Percentiles rank a stretch among this genome's conserved stretches.
These are phyloP conservation scores for Diaporthe australafricana DNA, from an alignment of 2,329 filamentous ascomycete species.

Conservation along the genomic window DNA sequence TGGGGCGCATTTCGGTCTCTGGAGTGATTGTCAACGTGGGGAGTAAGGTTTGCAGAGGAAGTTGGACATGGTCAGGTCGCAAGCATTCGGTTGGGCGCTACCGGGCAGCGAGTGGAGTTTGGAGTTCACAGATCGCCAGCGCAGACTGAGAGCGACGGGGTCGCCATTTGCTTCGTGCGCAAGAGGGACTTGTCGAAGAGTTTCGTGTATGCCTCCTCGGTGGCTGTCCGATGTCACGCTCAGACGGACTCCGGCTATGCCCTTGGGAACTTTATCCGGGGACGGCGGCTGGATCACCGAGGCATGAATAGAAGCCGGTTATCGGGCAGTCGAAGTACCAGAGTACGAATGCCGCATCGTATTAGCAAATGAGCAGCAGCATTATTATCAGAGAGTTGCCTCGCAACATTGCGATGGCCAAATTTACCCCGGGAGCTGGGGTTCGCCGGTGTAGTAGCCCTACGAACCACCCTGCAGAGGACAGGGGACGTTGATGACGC, in stretches of 20 bases:
- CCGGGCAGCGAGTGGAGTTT: slow-evolving; percentile 36
- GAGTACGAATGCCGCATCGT: background rate
- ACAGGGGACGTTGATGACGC: background rate
- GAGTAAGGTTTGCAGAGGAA: slow-evolving; percentile 33
- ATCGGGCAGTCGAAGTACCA: background rate
- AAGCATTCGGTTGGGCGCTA: slow-evolving; percentile 33
- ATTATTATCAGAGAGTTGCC: background rate
- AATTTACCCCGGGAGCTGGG: background rate
- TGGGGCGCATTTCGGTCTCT: slow-evolving; percentile 10
- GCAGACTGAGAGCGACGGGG: slow-evolving; percentile 9
- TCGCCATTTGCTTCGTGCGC: slow-evolving; percentile 6
- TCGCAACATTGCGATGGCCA: slow-evolving; percentile 18
- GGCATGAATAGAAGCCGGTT: background rate
- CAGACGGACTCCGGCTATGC: background rate
- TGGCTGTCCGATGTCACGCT: slow-evolving; percentile 12
- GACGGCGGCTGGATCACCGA: slow-evolving; percentile 4
- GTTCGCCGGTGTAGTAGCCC: background rate
- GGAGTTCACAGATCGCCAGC: slow-evolving; percentile 32
- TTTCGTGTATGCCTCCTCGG: background rate
- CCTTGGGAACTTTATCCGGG: slow-evolving; percentile 3
- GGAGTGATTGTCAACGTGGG: slow-evolving; percentile 28
- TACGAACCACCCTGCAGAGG: background rate
- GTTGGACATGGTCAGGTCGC: slow-evolving; percentile 33
- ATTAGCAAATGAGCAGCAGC: slow-evolving; percentile 5
- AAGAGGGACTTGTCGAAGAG: background rate